A percentile compares a stretch with the other conserved stretches of the same genome.
These are phyloP conservation scores for Emiliania huxleyi DNA, from an alignment of 78 protist genomes.

Conservation along the genomic window DNA sequence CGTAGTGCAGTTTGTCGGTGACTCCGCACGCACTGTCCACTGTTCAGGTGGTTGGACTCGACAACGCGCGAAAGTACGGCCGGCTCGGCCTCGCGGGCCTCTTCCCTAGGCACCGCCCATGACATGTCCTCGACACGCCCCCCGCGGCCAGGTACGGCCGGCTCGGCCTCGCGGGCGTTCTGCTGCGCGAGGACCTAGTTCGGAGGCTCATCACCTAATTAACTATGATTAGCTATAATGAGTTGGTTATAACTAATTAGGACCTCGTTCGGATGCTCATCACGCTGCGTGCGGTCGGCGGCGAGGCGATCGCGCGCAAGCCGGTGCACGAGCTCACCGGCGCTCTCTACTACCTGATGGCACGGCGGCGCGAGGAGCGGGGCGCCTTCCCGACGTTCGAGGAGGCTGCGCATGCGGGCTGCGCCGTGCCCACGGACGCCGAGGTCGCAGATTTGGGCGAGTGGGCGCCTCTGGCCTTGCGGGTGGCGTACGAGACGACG, in stretches of 20 bases:
- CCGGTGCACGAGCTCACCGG: not conserved
- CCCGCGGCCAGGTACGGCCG: constrained; percentile 5
- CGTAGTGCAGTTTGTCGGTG: too few species aligned
- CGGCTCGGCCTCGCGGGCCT: not conserved
- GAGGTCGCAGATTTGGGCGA: not conserved
- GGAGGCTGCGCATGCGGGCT: not conserved
- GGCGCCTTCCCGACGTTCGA: not conserved
- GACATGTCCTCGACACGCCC: too few species aligned
- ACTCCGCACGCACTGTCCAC: too few species aligned
- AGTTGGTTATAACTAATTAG: too few species aligned
- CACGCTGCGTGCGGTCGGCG: not conserved
- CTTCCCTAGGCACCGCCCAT: too few species aligned
- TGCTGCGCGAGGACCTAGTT: not conserved
- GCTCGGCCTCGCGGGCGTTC: not conserved
- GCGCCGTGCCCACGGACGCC: not conserved
- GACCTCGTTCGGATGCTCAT: not conserved
- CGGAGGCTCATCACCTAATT: not conserved
- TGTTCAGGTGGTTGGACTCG: not conserved
- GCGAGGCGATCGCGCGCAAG: not conserved
- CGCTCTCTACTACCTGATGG: not conserved
- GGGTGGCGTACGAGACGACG: not conserved
- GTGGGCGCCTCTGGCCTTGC: not conserved
- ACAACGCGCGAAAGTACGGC: not conserved
- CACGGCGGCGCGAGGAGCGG: not conserved
- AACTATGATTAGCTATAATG: too few species aligned